These are phyloP conservation scores for Rhizopogon rudus DNA, from an alignment of 768 basidiomycete genomes.

Conservation along the genomic window DNA sequence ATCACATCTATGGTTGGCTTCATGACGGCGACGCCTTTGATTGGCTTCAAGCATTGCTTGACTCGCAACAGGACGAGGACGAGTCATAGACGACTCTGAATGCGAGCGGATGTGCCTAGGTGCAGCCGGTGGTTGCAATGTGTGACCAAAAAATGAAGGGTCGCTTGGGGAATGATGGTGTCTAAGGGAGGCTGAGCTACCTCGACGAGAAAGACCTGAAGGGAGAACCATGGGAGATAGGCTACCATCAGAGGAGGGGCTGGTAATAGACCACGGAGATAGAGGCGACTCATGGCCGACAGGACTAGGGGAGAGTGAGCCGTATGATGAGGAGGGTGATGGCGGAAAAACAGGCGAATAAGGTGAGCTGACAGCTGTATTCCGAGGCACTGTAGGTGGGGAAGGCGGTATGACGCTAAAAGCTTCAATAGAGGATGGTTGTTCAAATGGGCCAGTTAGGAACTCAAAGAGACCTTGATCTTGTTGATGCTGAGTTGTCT, in stretches of 20 bases:
- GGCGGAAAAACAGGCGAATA: conserved; percentile 1
- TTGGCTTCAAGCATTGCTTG: conserved; percentile 29
- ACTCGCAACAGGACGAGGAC: conserved; percentile 21
- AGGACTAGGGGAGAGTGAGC: conserved; percentile 19
- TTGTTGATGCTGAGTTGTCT: not conserved
- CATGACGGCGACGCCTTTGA: conserved; percentile 24
- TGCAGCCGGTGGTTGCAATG: not conserved
- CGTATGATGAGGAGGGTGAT: conserved; percentile 22
- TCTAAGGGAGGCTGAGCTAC: not conserved
- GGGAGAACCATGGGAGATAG: not conserved
- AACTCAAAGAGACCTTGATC: not conserved
- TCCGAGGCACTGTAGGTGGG: not conserved
- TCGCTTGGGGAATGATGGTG: not conserved
- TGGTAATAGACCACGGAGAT: conserved; percentile 13
- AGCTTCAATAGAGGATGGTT: too few species aligned
- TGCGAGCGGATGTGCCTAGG: conserved; percentile 12
- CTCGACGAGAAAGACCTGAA: not conserved
- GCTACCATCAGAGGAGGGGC: not conserved
- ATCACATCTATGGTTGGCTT: conserved; percentile 12
- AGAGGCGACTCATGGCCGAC: conserved; percentile 6
- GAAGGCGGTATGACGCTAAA: not conserved
- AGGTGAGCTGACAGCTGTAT: not conserved
- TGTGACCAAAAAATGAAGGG: not conserved
- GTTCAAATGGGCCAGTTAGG: conserved; percentile 4
- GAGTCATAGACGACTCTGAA: conserved; percentile 8